Conservation (phyloP, 2,329 filamentous ascomycete species). For the Myriangium duriaei region DNA sequence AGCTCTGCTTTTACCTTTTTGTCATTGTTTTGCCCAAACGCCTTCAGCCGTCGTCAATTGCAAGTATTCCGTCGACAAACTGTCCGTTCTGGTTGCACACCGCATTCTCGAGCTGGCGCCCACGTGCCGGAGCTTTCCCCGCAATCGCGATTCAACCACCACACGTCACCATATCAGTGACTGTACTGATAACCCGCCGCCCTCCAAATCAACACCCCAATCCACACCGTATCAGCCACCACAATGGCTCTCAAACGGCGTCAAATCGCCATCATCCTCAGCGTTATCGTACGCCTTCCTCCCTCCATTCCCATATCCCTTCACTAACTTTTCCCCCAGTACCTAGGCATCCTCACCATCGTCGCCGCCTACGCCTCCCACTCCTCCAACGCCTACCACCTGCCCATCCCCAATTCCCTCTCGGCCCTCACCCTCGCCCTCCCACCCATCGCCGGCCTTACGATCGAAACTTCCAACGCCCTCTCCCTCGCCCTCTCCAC, state of each 20-base stretch:
- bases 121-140: background rate
- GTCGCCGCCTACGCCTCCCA: constrained; percentile 27
- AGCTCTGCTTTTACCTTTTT: too few species aligned
- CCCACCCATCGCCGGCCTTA: constrained; percentile 30
- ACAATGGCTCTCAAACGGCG: constrained; percentile 20
- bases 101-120: too few species aligned
- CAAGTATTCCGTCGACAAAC: constrained; percentile 2
- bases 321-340: constrained; percentile 20
- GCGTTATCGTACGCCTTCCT: constrained; percentile 22
- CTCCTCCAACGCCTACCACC: constrained; percentile 22
- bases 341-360: constrained; percentile 28
- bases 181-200: background rate
- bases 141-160: background rate
- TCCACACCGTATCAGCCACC: background rate
- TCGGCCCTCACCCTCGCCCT: constrained; percentile 30
- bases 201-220: background rate
- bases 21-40: too few species aligned
- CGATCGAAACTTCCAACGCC: constrained; percentile 28
- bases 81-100: too few species aligned
- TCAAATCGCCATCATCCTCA: constrained; percentile 27
- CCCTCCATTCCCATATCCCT: background rate
- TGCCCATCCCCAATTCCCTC: constrained; percentile 31
- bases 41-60: too few species aligned
- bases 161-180: background rate
- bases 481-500: constrained; percentile 15